phyloP scores from a whole-genome alignment of 805 yeast species.

The Cyberlindnera misumaiensis region DNA sequence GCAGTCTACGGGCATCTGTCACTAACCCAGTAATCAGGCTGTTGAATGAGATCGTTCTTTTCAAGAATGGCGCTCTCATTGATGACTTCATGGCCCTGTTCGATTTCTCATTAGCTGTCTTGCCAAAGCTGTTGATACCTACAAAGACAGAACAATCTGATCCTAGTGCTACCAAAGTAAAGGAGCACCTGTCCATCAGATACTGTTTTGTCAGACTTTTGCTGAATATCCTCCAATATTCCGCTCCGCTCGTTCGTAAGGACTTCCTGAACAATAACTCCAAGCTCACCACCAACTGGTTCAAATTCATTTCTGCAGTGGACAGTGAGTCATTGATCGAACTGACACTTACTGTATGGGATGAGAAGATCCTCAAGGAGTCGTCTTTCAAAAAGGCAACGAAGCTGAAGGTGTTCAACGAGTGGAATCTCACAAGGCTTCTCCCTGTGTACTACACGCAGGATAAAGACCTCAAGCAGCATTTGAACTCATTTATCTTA shows the following conservation, averaged over 20 bases:
- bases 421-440: constrained; percentile 57
- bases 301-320: constrained; percentile 50
- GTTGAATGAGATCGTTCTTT: constrained; percentile 43
- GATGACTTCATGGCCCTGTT: constrained; percentile 58
- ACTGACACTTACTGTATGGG: constrained; percentile 40
- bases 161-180: constrained; percentile 26
- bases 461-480: constrained; percentile 29
- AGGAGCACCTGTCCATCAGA: constrained; percentile 44
- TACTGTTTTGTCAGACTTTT: constrained; percentile 55
- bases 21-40: constrained; percentile 60
- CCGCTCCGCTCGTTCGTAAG: constrained; percentile 53
- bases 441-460: constrained; percentile 42
- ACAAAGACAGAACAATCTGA: constrained; percentile 38
- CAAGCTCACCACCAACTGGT: constrained; percentile 57
- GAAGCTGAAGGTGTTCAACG: constrained; percentile 73
- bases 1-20: constrained; percentile 45
- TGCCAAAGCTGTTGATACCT: constrained; percentile 58
- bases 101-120: constrained; percentile 55
- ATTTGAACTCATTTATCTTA: constrained; percentile 40
- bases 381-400: constrained; percentile 54
- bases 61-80: constrained; percentile 41
- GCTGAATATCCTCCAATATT: constrained; percentile 40
- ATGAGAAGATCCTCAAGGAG: constrained; percentile 49
- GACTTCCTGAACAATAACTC: constrained; percentile 52
- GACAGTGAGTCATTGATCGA: constrained; percentile 43